These are phyloP conservation scores for Nakataea oryzae DNA, from an alignment of 2,329 filamentous ascomycete genomes.

Conservation along the genomic window DNA sequence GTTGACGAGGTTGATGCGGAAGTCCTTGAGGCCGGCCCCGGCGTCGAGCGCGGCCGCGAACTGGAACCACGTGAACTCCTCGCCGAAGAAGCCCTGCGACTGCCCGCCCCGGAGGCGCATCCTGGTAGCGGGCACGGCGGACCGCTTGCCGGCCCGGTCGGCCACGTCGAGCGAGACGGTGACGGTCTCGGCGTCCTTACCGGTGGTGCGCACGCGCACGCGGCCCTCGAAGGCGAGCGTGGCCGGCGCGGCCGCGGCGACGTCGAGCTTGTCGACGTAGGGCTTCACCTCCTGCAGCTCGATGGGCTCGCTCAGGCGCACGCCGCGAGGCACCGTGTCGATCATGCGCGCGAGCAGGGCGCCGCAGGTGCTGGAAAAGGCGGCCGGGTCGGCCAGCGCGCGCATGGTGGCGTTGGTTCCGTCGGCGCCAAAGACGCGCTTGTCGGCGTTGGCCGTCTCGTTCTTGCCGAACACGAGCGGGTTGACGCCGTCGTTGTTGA, in stretches of 20 bases:
- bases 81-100: constrained; percentile 13
- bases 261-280: constrained; percentile 35
- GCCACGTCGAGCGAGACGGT: constrained; percentile 19
- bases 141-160: constrained; percentile 6
- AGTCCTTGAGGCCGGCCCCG: constrained; percentile 18
- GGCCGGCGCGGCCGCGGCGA: constrained; percentile 31
- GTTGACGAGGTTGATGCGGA: constrained; percentile 17
- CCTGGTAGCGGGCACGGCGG: constrained; percentile 1
- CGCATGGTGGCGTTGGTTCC: constrained; percentile 42
- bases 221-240: constrained; percentile 40
- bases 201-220: constrained; percentile 46
- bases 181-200: constrained; percentile 34
- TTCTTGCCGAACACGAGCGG: constrained; percentile 42
- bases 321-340: constrained; percentile 42
- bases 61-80: constrained; percentile 19
- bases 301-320: constrained; percentile 37
- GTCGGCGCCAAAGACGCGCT: constrained; percentile 31
- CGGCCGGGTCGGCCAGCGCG: constrained; percentile 29
- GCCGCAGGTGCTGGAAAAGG: constrained; percentile 37
- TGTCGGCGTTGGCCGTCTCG: constrained; percentile 34
- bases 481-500: constrained; percentile 40
- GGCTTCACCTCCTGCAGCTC: constrained; percentile 50
- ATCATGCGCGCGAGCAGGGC: constrained; percentile 49
- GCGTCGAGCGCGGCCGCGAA: constrained; percentile 15
- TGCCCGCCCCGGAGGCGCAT: constrained; percentile 10